These are phyloP conservation scores for Salmacisia buchloeana DNA, from an alignment of 1,284 basidiomycete genomes.

Conservation along the genomic window DNA sequence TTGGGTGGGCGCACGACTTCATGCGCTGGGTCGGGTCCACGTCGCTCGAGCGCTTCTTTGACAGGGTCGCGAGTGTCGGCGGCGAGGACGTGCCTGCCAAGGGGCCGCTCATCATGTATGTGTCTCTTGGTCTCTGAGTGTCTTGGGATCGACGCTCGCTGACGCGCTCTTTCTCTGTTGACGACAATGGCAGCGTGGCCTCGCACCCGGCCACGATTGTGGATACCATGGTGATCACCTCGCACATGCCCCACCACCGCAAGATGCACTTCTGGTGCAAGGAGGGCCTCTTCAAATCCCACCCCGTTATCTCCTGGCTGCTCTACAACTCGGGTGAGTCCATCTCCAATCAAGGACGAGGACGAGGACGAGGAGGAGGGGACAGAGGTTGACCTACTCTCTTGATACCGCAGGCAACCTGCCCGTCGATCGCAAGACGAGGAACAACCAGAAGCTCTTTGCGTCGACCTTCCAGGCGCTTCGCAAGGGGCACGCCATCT, in stretches of 20 bases:
- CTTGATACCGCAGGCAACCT: constrained; percentile 90
- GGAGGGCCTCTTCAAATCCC: constrained; percentile 60
- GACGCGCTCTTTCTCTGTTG: neutral
- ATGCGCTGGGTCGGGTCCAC: constrained; percentile 36
- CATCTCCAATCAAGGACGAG: too few relatives aligned
- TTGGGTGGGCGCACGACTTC: constrained; percentile 34
- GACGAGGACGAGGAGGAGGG: too few relatives aligned
- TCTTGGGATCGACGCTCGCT: constrained; percentile 9
- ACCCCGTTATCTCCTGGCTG: constrained; percentile 65
- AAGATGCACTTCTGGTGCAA: constrained; percentile 93
- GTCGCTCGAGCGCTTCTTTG: constrained; percentile 31
- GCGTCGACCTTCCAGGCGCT: constrained; percentile 81
- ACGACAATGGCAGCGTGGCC: constrained; percentile 63
- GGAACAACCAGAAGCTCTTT: constrained; percentile 83
- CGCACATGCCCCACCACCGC: constrained; percentile 68
- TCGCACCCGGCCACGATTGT: constrained; percentile 64
- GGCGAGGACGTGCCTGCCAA: constrained; percentile 15
- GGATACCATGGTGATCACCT: constrained; percentile 50
- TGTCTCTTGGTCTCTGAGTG: neutral
- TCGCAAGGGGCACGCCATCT: constrained; percentile 70
- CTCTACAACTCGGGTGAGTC: constrained; percentile 63
- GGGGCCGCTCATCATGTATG: constrained; percentile 26
- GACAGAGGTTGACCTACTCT: too few relatives aligned
- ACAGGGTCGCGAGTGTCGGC: constrained; percentile 19
- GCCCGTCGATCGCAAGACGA: constrained; percentile 85